Evolutionary conservation across 805 yeast species (phyloP), one percentile per base, ranked within the genome.

Genomic region (Cyberlindnera bimundalis): DNA sequence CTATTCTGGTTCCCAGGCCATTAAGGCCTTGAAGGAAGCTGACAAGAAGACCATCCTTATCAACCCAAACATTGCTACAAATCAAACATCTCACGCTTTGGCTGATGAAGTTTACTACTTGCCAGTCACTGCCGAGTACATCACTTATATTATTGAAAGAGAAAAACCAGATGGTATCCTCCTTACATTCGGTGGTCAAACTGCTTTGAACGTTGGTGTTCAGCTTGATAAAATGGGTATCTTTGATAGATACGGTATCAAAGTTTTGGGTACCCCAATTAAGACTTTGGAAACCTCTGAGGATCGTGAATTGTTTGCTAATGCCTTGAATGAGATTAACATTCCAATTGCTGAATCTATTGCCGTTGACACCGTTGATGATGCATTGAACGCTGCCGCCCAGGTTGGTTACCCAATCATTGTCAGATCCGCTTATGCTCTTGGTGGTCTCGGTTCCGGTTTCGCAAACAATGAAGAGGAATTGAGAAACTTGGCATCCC

Each of bases 401-500:
- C 59, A 67, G 35, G 87, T 91, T 47, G 96, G 96, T 9, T 91
- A 90, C 67, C 99, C 99, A 40, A 87, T 91, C 57, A 91, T 91
- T 68, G 96, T 93, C 44, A 84, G 99, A 70, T 88, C 98, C 33
- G 99, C 99, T 17, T 91, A 84, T 62, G 96, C 99, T 7, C 72
- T 91, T 33, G 99, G 99, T 62, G 99, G 99, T 55, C 75, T 91
- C 47, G 99, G 99, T 41, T 91, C 98, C 24, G 99, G 99, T 29
- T 91, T 91, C 60, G 99, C 99, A 43, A 74, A 76, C 53, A 82
- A 87, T 64, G 81, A 76, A 49, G 74, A 75, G 43, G 98, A 93
- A 67, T 76, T 91, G 59, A 78, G 79, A 64, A 84, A 91, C 68
- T 74, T 91, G 64, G 84, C 96, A 33, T 78, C 96, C 23, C 95